Percentiles rank a stretch among this genome's conserved stretches.
Conservation (phyloP, 805 yeast genomes). For the Pichia ethanolica region DNA sequence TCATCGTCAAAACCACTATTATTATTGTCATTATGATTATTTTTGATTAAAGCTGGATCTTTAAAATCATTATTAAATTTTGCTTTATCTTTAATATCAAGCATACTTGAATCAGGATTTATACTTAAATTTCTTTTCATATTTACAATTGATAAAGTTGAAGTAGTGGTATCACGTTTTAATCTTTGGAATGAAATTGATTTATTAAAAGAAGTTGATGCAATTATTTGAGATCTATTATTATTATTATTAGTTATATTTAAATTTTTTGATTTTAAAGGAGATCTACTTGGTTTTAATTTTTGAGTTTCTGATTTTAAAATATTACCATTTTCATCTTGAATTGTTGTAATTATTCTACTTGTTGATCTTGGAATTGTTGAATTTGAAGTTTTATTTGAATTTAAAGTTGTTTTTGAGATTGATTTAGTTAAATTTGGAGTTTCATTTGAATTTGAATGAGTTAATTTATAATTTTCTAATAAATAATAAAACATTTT, state of each 20-base stretch:
- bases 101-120: constrained; percentile 7
- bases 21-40: neutral
- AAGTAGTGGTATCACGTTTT: constrained; percentile 10
- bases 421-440: constrained; percentile 6
- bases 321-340: constrained; percentile 27
- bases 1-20: neutral
- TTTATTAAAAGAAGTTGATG: constrained; percentile 42
- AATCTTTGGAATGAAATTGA: constrained; percentile 37
- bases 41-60: neutral
- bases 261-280: neutral
- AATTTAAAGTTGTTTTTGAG: constrained; percentile 4
- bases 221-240: constrained; percentile 29
- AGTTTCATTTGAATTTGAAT: constrained; percentile 8
- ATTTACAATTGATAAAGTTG: constrained; percentile 11
- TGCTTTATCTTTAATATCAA: neutral
- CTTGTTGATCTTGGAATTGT: constrained; percentile 25
- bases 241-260: constrained; percentile 22
- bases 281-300: constrained; percentile 1
- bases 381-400: neutral
- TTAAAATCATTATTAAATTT: neutral
- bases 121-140: constrained; percentile 11
- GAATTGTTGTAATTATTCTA: constrained; percentile 27
- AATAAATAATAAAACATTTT: constrained; percentile 31
- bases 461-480: constrained; percentile 27
- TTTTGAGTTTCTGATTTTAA: constrained; percentile 18